phyloP scores from a whole-genome alignment of 2,329 filamentous ascomycete species.

The Colletotrichum endophyticum region DNA sequence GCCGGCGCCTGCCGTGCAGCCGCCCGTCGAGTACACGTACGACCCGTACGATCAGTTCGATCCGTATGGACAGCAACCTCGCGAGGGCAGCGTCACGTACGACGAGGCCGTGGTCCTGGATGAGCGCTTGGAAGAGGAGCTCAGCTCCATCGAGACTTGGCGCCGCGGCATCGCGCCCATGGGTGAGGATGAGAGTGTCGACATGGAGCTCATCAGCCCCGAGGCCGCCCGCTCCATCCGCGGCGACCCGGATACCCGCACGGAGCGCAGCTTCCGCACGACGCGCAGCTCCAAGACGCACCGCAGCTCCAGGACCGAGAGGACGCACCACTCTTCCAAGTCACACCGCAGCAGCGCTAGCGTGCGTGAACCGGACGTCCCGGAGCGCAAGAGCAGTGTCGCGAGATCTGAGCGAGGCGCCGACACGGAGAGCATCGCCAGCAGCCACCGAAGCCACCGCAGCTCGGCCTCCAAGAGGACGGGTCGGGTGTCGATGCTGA shows the following conservation, averaged over 20 bases:
- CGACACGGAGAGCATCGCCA: constrained; percentile 41
- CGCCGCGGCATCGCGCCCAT: constrained; percentile 58
- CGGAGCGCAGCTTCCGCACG: constrained; percentile 37
- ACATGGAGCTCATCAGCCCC: constrained; percentile 63
- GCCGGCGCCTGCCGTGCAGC: neutral
- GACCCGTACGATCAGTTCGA: constrained; percentile 10
- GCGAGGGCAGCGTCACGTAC: constrained; percentile 34
- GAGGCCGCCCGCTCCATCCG: constrained; percentile 54
- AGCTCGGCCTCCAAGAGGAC: constrained; percentile 33
- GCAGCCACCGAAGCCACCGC: constrained; percentile 38
- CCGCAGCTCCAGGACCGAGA: constrained; percentile 29
- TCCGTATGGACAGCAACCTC: constrained; percentile 9
- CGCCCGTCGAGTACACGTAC: constrained; percentile 8
- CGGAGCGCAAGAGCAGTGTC: constrained; percentile 26
- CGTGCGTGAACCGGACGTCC: constrained; percentile 22
- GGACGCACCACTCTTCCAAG: constrained; percentile 32
- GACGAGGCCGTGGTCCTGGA: constrained; percentile 61
- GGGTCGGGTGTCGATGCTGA: constrained; percentile 32
- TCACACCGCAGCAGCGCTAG: constrained; percentile 27
- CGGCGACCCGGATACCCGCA: constrained; percentile 45
- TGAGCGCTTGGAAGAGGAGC: constrained; percentile 49
- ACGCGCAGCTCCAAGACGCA: constrained; percentile 26
- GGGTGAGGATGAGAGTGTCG: constrained; percentile 52
- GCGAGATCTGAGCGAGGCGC: constrained; percentile 20
- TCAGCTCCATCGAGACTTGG: constrained; percentile 65